Evolutionary conservation across 2,329 filamentous ascomycete species (phyloP).

Genomic region (Phymatotrichopsis omnivora): DNA sequence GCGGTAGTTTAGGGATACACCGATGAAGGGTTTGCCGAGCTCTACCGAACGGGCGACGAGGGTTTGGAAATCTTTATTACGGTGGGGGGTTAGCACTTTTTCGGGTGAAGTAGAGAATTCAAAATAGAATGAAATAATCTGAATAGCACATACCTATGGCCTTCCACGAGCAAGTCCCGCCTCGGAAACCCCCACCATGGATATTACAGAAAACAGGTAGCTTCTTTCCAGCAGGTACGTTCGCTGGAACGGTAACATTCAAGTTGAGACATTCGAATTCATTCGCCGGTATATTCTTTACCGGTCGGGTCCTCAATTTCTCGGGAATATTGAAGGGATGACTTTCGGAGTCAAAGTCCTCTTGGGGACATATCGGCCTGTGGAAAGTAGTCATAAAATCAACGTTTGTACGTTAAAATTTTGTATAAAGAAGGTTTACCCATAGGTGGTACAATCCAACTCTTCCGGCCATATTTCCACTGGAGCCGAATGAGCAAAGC

Average conservation of each 20-base stretch:
- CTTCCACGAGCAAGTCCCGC: conserved; percentile 32
- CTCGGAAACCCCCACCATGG: conserved; percentile 39
- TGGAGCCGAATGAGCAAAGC: conserved; percentile 1
- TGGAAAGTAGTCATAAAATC: background rate
- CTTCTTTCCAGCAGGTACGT: conserved; percentile 28
- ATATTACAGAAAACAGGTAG: conserved; percentile 44
- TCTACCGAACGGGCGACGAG: conserved; percentile 34
- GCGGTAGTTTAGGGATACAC: conserved; percentile 69
- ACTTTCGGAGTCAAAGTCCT: background rate
- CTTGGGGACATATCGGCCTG: background rate
- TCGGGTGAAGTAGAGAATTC: background rate
- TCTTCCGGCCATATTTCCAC: conserved; percentile 1
- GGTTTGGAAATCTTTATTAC: conserved; percentile 27
- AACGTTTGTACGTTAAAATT: background rate
- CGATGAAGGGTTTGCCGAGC: conserved; percentile 56
- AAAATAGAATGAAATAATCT: conserved; percentile 37
- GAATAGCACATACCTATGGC: conserved; percentile 35
- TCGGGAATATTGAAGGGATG: background rate
- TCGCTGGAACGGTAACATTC: conserved; percentile 1
- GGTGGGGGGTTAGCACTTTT: background rate
- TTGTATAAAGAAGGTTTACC: background rate
- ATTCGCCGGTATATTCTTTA: no score
- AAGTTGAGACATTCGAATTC: conserved; percentile 11
- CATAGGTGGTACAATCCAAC: conserved; percentile 2
- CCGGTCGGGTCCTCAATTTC: no score